Conservation (phyloP, 2,329 filamentous ascomycete species). For the Trichophyton schoenleinii region DNA sequence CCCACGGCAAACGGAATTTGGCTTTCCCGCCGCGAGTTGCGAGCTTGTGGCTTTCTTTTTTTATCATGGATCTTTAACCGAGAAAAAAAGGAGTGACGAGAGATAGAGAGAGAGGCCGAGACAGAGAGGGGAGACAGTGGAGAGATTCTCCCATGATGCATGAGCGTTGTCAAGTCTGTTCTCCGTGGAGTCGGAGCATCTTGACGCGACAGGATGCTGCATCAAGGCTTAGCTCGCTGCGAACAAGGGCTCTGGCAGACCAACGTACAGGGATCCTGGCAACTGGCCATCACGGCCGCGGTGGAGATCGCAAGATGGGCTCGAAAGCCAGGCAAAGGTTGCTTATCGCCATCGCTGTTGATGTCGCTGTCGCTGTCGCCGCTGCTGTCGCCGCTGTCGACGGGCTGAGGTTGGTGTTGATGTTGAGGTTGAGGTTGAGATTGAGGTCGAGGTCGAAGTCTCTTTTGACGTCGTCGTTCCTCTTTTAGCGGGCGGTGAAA, state of each 20-base stretch:
- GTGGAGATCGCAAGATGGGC: neutral
- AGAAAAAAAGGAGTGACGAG: neutral
- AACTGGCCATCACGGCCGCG: neutral
- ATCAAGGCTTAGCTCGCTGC: neutral
- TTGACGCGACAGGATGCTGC: slow-evolving; percentile 3
- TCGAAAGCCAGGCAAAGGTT: neutral
- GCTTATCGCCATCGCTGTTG: neutral
- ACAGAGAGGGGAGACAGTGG: too few relatives aligned
- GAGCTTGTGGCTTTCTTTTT: neutral
- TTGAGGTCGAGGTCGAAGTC: too few relatives aligned
- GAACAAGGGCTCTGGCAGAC: neutral
- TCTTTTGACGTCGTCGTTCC: neutral
- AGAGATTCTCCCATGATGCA: neutral
- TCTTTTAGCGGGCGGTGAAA: slow-evolving; percentile 1
- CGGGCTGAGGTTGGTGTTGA: too few relatives aligned
- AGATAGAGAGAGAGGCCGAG: neutral
- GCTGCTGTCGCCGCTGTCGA: neutral
- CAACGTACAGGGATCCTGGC: neutral
- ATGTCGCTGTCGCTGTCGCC: too few relatives aligned
- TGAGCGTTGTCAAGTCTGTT: neutral
- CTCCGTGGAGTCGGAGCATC: neutral
- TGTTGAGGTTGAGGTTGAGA: too few relatives aligned
- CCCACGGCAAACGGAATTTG: neutral
- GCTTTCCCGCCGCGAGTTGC: neutral
- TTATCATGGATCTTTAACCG: neutral